A percentile compares a stretch with the other conserved stretches of the same genome.
phyloP scores from a whole-genome alignment of 129 eudicot species.

The Heracleum sosnowskyi region DNA sequence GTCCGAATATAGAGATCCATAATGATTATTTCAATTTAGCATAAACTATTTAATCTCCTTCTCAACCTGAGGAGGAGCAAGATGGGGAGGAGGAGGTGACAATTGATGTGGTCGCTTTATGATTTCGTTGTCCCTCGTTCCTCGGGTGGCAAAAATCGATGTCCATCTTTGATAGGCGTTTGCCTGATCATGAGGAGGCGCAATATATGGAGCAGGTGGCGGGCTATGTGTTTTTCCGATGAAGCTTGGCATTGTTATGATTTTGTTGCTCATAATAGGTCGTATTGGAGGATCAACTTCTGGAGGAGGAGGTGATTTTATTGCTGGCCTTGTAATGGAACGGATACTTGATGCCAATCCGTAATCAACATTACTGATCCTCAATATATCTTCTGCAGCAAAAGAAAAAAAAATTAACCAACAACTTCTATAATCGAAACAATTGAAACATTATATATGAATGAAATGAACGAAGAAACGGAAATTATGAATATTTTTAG shows the following conservation, averaged over 20 bases:
- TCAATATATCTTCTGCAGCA: background rate
- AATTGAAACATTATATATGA: too few relatives aligned
- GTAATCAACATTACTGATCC: background rate
- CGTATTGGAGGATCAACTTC: background rate
- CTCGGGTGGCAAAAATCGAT: background rate
- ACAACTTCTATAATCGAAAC: too few relatives aligned
- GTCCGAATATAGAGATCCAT: background rate
- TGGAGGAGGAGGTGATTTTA: conserved; percentile 1
- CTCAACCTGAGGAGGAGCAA: background rate
- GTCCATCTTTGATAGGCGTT: background rate
- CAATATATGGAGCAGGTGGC: background rate
- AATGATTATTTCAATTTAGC: background rate
- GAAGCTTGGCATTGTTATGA: background rate
- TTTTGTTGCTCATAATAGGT: background rate
- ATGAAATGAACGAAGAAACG: too few relatives aligned
- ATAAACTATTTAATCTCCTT: background rate
- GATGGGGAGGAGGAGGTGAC: background rate
- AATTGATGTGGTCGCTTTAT: background rate
- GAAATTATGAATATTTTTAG: background rate
- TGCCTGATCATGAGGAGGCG: background rate
- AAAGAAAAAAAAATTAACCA: background rate
- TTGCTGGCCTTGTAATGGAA: background rate
- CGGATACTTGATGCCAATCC: background rate
- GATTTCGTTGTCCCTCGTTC: background rate
- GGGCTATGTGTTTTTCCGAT: background rate